phyloP scores from a whole-genome alignment of 176 grass and related monocot genomes.

The Bolboschoenus planiculmis region DNA sequence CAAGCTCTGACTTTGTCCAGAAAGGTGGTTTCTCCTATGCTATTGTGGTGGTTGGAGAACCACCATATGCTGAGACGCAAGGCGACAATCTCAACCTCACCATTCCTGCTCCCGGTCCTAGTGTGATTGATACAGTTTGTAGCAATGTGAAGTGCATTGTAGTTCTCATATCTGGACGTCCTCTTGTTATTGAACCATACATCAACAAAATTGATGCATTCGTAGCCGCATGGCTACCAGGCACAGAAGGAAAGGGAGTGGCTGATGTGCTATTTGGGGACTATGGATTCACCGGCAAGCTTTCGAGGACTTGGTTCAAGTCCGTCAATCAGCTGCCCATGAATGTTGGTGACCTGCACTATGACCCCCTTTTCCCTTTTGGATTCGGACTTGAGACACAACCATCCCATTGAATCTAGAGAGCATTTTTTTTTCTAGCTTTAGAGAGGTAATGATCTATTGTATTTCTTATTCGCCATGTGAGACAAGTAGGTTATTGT shows the following conservation, averaged over 20 bases:
- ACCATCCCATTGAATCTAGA: background rate
- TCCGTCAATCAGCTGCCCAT: constrained; percentile 57
- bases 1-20: constrained; percentile 26
- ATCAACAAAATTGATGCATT: constrained; percentile 35
- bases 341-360: constrained; percentile 54
- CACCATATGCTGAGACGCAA: constrained; percentile 45
- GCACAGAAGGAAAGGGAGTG: constrained; percentile 61
- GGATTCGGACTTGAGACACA: constrained; percentile 41
- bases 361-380: constrained; percentile 64
- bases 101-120: constrained; percentile 41
- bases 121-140: constrained; percentile 38
- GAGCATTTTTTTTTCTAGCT: background rate
- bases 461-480: background rate
- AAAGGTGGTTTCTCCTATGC: constrained; percentile 41
- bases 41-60: constrained; percentile 53
- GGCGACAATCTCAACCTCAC: constrained; percentile 62
- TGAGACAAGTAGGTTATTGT: background rate
- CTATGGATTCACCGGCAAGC: constrained; percentile 56
- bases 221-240: constrained; percentile 69
- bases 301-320: constrained; percentile 61
- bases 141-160: constrained; percentile 43
- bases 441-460: background rate
- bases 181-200: constrained; percentile 55
- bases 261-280: constrained; percentile 57
- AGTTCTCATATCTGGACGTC: constrained; percentile 48